Evolutionary conservation across 2,329 filamentous ascomycete species (phyloP).

Genomic region (Aspergillus ibericus): DNA sequence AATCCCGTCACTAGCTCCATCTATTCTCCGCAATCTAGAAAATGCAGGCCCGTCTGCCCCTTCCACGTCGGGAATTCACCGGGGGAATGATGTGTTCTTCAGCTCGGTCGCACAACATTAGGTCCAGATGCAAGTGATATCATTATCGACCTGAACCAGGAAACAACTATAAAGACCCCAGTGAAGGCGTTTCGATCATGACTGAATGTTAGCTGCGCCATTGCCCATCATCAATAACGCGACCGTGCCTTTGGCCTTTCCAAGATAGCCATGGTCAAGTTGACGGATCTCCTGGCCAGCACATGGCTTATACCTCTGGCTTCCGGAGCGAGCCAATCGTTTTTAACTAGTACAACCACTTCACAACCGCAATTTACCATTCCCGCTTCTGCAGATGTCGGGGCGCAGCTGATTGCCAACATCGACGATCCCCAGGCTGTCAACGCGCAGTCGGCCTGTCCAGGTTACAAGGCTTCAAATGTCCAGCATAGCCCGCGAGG

Average conservation of each 20-base stretch:
- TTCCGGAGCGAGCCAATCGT: constrained; percentile 23
- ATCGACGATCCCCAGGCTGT: constrained; percentile 64
- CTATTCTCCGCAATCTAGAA: not conserved
- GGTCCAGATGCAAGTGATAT: constrained; percentile 4
- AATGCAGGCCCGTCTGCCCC: not conserved
- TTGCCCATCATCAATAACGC: constrained; percentile 6
- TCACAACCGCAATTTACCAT: constrained; percentile 47
- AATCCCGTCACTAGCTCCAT: not conserved
- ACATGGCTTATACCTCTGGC: constrained; percentile 28
- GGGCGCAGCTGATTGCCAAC: constrained; percentile 59
- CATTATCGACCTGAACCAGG: not conserved
- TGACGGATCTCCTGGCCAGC: constrained; percentile 21
- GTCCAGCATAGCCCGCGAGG: constrained; percentile 49
- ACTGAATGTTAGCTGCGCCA: not conserved
- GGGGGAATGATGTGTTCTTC: constrained; percentile 17
- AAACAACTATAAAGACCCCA: not conserved
- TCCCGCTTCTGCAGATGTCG: constrained; percentile 48
- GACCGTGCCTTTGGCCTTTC: constrained; percentile 1
- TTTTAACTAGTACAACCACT: constrained; percentile 16
- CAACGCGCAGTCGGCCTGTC: constrained; percentile 63
- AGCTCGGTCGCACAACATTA: constrained; percentile 10
- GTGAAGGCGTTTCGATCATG: not conserved
- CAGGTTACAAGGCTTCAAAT: constrained; percentile 58
- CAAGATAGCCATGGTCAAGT: constrained; percentile 25
- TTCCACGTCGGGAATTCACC: constrained; percentile 23